phyloP scores from a whole-genome alignment of 2,329 filamentous ascomycete genomes.

The Furcasterigmium sp. region DNA sequence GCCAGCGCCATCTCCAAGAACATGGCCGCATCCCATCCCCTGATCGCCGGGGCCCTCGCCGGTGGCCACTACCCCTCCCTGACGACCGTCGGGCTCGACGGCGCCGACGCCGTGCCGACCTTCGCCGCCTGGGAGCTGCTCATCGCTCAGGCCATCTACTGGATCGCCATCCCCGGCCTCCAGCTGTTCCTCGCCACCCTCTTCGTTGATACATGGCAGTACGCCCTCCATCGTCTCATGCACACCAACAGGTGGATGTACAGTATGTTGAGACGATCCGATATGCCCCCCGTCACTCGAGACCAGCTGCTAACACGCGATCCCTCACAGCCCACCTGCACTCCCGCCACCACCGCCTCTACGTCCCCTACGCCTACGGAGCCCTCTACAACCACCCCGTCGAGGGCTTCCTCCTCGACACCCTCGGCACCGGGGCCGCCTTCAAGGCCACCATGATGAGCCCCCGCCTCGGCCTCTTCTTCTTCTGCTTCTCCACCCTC shows the following conservation, averaged over 20 bases:
- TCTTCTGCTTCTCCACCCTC: conserved; percentile 83
- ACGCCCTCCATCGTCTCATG: conserved; percentile 94
- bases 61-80: conserved; percentile 78
- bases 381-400: conserved; percentile 95
- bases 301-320: conserved; percentile 14
- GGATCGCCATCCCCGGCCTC: conserved; percentile 65
- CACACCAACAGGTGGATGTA: conserved; percentile 97
- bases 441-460: conserved; percentile 81
- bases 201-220: conserved; percentile 94
- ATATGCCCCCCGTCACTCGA: neutral
- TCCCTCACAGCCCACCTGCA: conserved; percentile 69
- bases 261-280: conserved; percentile 57
- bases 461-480: conserved; percentile 79
- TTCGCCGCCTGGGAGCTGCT: conserved; percentile 82
- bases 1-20: conserved; percentile 70
- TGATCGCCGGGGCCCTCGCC: conserved; percentile 68
- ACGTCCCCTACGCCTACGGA: conserved; percentile 95
- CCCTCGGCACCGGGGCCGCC: conserved; percentile 75
- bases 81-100: conserved; percentile 50
- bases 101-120: conserved; percentile 54
- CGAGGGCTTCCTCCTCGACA: conserved; percentile 91
- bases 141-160: conserved; percentile 74
- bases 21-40: conserved; percentile 64
- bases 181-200: conserved; percentile 73
- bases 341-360: conserved; percentile 91